Evolutionary conservation across 2,329 filamentous ascomycete genomes (phyloP), one percentile per base, ranked within the genome.

Genomic region (Tolypocladium nubicola): DNA sequence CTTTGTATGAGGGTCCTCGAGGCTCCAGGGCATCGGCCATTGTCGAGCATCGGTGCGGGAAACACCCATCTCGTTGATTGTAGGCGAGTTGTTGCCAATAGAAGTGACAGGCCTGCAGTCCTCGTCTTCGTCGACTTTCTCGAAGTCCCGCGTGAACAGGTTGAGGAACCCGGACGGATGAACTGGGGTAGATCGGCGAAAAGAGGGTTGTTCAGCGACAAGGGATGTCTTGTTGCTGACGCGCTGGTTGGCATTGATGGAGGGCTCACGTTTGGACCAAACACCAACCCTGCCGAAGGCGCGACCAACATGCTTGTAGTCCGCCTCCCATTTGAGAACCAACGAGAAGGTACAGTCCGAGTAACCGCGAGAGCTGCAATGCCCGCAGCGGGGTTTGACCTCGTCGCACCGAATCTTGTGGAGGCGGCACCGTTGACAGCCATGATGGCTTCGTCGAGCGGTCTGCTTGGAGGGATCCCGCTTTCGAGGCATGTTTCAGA

Each of bases 221-320:
- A 37, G 35, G 2, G 14, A 9, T 19, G 14, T 7, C n/a, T 5
- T 5, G 23, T 4, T 47, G 41, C 41, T 59, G 58, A n/a, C 13
- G 14, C 13, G 21, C 11, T 26, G 37, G 50, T 9, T 16, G 50
- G 5, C 35, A 4, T 19, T 19, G 11, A 8, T 1, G 30, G n/a
- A 23, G 35, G 4, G 39, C 5, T 54, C 38, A 39, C 60, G 58
- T 21, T 67, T 69, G 5, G 61, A 57, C 67, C 67, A 70, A 14
- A 68, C 65, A 3, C 67, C 67, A 30, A 65, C 62, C 33, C 67
- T 39, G 3, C 67, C 67, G 60, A 69, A 69, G 9, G 67, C 68
- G 3, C 65, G 50, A 0, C 67, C 67, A 1, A 57, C 58, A 0
- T 59, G 60, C 8, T 61, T 57, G 43, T 66, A 70, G 56, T 69